phyloP scores from a whole-genome alignment of 2,329 filamentous ascomycete species.

The Aspergillus hiratsukae region DNA sequence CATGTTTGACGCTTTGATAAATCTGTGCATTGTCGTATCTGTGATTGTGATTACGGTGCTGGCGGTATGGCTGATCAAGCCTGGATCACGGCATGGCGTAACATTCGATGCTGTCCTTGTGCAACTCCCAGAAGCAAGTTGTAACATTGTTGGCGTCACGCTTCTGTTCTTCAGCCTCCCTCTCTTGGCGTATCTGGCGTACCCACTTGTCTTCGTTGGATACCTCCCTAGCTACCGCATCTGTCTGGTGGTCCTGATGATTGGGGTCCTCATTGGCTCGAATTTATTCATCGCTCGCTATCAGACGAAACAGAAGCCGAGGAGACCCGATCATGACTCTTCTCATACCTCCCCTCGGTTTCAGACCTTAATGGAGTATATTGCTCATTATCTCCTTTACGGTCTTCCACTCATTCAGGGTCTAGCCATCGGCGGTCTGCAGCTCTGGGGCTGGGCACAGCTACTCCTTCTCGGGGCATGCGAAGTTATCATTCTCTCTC shows the following conservation, averaged over 20 bases:
- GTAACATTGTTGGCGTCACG: constrained; percentile 5
- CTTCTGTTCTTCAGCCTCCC: constrained; percentile 9
- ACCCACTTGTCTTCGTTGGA: constrained; percentile 1
- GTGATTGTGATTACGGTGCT: constrained; percentile 1
- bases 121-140: constrained; percentile 4
- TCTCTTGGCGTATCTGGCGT: constrained; percentile 1
- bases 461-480: constrained; percentile 2
- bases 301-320: neutral
- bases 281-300: constrained; percentile 1
- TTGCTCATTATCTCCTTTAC: constrained; percentile 2
- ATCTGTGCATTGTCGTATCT: constrained; percentile 4
- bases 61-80: neutral
- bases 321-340: neutral
- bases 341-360: neutral
- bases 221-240: constrained; percentile 3
- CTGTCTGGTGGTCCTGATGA: constrained; percentile 3
- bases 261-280: neutral
- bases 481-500: neutral
- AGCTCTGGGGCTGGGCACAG: constrained; percentile 5
- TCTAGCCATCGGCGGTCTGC: constrained; percentile 7
- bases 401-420: constrained; percentile 8
- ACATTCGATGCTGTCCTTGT: neutral
- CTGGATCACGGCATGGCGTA: neutral
- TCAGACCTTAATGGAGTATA: neutral
- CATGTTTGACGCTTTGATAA: constrained; percentile 11